phyloP scores from a whole-genome alignment of 2,329 filamentous ascomycete species.

The Berkeleyomyces basicola region DNA sequence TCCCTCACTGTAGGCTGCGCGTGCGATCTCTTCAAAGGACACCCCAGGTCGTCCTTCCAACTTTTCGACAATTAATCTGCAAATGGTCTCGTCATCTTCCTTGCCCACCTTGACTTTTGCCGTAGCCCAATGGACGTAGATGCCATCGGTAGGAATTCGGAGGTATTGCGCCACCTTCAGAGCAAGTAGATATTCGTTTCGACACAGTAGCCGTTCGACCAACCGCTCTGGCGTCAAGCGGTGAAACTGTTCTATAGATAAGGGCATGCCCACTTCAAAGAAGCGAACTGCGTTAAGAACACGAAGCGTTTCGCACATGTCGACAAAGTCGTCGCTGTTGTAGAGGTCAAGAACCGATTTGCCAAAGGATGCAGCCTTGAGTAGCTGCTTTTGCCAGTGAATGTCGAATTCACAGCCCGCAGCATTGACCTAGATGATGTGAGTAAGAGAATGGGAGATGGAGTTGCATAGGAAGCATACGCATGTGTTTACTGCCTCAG shows the following conservation, averaged over 20 bases:
- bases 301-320: slow-evolving; percentile 87
- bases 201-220: slow-evolving; percentile 70
- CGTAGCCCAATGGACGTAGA: slow-evolving; percentile 94
- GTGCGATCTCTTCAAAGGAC: slow-evolving; percentile 87
- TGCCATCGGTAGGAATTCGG: slow-evolving; percentile 67
- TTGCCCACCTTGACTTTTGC: slow-evolving; percentile 77
- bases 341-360: slow-evolving; percentile 96
- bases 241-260: slow-evolving; percentile 89
- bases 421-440: slow-evolving; percentile 42
- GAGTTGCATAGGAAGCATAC: slow-evolving; percentile 18
- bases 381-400: slow-evolving; percentile 84
- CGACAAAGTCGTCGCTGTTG: slow-evolving; percentile 96
- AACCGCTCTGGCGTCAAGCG: slow-evolving; percentile 78
- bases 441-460: background rate
- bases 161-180: slow-evolving; percentile 79
- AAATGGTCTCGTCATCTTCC: slow-evolving; percentile 78
- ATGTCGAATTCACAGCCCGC: slow-evolving; percentile 81
- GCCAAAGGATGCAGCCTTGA: slow-evolving; percentile 94
- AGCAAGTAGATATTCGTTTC: slow-evolving; percentile 80
- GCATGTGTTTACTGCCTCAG: slow-evolving; percentile 85
- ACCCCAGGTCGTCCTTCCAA: slow-evolving; percentile 79
- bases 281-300: slow-evolving; percentile 86
- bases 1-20: slow-evolving; percentile 87
- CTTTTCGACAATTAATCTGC: slow-evolving; percentile 69
- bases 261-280: slow-evolving; percentile 74